phyloP scores from a whole-genome alignment of 2,329 filamentous ascomycete species.

The Diaporthe humulicola region DNA sequence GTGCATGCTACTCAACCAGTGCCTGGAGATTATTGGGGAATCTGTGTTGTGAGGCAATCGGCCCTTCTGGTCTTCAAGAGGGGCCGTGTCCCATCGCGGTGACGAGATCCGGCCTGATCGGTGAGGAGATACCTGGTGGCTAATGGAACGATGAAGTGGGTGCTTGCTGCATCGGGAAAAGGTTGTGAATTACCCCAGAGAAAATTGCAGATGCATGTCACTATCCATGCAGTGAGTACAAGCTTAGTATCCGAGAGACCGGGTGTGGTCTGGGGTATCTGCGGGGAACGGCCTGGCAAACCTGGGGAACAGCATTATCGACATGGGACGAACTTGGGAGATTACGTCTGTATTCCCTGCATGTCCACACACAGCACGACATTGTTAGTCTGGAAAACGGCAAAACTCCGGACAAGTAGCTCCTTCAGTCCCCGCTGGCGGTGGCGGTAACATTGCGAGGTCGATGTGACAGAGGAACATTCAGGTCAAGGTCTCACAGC shows the following conservation, averaged over 20 bases:
- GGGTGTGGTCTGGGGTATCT: not conserved
- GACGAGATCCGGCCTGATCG: conserved; percentile 10
- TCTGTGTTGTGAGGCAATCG: conserved; percentile 22
- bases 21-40: conserved; percentile 1
- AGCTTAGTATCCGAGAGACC: not conserved
- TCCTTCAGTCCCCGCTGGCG: not conserved
- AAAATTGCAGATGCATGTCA: not conserved
- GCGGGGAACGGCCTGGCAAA: conserved; percentile 24
- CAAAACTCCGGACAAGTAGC: conserved; percentile 4
- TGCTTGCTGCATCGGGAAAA: conserved; percentile 26
- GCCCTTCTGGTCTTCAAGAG: conserved; percentile 33
- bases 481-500: not conserved
- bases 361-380: not conserved
- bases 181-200: conserved; percentile 3
- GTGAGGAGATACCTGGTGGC: conserved; percentile 24
- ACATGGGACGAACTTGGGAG: conserved; percentile 15
- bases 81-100: conserved; percentile 2
- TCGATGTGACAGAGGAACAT: not conserved
- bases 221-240: not conserved
- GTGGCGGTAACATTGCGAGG: not conserved
- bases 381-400: conserved; percentile 10
- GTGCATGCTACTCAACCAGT: not conserved
- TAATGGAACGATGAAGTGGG: conserved; percentile 13
- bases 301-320: not conserved
- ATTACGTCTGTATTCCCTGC: conserved; percentile 1